Evolutionary conservation across 2,329 filamentous ascomycete species (phyloP), one percentile per base, ranked within the genome.

Genomic region (Pseudogymnoascus sp.): DNA sequence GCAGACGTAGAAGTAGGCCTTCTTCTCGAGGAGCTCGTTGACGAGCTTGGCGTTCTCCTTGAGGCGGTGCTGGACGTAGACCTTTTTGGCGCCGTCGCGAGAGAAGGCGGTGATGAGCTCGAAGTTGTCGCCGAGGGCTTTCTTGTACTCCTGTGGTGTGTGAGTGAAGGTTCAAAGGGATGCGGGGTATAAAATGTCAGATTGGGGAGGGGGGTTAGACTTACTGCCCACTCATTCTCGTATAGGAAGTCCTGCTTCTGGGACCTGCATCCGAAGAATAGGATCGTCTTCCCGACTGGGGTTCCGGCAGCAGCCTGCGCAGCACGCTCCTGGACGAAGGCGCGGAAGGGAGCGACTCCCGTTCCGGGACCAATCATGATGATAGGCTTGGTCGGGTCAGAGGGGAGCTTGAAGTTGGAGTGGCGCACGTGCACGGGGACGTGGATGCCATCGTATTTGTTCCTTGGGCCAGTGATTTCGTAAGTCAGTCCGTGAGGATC

Each of bases 351-450:
- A 26, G 95, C 95, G 63, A 97, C 92, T 80, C 95, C 95, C 62
- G 95, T 97, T 73, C 95, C 95, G 11, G 95, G 95, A 24, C 95
- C 95, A 70, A 97, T 86, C 87, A 97, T 93, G 75, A 99, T 96
- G 70, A 99, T 81, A 31, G 95, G 95, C 78, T 96, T 96, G 59
- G 89, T 86, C 3, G 95, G 92, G 72, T 99, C 93, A 14, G 95
- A 97, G 7, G 95, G 95, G 31, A 99, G 85, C 81, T 97, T 97
- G 85, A 99, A 99, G 81, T 97, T 99, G 68, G 95, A 97, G 79
- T 97, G 93, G 68, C 95, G 91, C 65, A 99, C 87, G 74, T 99
- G 95, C 13, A 99, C 91, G 2, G 95, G 95, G 24, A 97, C 88
- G 73, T 96, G 93, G 65, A 97, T 88, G 65, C 93, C 93, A 71